Conservation (phyloP, 2,329 filamentous ascomycete species). For the Colletotrichum sp. region DNA sequence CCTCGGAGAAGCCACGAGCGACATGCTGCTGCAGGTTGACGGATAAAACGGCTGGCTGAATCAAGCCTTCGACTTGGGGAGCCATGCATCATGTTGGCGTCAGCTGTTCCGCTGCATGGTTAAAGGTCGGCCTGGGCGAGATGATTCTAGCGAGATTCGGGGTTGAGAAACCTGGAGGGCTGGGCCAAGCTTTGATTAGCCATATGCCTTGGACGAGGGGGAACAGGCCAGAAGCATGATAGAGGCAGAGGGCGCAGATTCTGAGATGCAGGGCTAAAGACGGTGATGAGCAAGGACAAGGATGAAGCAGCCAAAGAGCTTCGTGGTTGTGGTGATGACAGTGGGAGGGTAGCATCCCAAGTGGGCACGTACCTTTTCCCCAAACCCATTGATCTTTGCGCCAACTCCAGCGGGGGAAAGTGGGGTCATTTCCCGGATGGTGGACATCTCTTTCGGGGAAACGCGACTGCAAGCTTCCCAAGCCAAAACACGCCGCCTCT, state of each 20-base stretch:
- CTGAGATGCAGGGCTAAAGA: background rate
- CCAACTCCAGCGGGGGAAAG: background rate
- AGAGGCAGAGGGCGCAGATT: background rate
- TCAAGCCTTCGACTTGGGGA: background rate
- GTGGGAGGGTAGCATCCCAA: background rate
- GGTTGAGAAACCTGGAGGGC: background rate
- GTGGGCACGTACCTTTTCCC: background rate
- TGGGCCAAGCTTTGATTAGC: background rate
- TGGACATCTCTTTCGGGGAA: background rate
- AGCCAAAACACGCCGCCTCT: constrained; percentile 4
- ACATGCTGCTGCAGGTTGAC: background rate
- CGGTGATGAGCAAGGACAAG: background rate
- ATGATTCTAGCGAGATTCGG: background rate
- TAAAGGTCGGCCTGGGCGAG: background rate
- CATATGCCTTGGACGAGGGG: background rate
- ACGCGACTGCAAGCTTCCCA: constrained; percentile 1
- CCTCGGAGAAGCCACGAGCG: background rate
- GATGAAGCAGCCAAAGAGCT: background rate
- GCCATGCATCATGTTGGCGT: background rate
- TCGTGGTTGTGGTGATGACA: background rate
- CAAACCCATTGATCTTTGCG: background rate
- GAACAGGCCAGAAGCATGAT: background rate
- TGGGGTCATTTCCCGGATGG: background rate
- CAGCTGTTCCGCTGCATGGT: background rate
- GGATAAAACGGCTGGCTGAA: background rate